Evolutionary conservation across 441 rosid genomes (phyloP).

Genomic region (Pelargonium cotyledonis): DNA sequence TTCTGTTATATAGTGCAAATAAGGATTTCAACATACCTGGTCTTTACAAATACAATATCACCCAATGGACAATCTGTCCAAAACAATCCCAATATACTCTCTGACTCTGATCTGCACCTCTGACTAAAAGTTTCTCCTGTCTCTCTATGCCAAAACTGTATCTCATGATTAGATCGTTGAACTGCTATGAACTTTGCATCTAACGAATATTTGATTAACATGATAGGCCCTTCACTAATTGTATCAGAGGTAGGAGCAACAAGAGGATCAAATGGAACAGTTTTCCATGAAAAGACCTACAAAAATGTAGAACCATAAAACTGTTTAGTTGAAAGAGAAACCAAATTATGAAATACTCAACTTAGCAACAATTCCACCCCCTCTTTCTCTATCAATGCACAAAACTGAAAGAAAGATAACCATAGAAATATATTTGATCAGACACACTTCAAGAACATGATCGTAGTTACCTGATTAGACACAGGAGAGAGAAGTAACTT

Average conservation of each 20-base stretch:
- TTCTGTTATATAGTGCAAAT: slow-evolving; percentile 9
- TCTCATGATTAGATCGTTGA: slow-evolving; percentile 65
- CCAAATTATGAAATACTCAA: background rate
- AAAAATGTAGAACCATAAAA: too few species aligned
- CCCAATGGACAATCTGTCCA: slow-evolving; percentile 92
- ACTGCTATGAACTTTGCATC: slow-evolving; percentile 74
- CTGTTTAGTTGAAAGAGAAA: background rate
- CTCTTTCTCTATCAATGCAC: background rate
- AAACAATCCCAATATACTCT: slow-evolving; percentile 82
- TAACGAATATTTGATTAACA: slow-evolving; percentile 69
- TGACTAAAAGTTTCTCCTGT: slow-evolving; percentile 56
- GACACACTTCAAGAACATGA: slow-evolving; percentile 4
- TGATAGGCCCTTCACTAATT: slow-evolving; percentile 71
- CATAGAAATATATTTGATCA: slow-evolving; percentile 14
- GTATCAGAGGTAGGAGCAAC: slow-evolving; percentile 62
- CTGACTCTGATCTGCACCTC: slow-evolving; percentile 66
- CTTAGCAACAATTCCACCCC: too few species aligned
- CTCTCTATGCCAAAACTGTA: slow-evolving; percentile 72
- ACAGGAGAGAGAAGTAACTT: slow-evolving; percentile 58
- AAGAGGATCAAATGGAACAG: slow-evolving; percentile 53
- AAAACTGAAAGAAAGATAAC: slow-evolving; percentile 14
- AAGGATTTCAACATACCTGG: slow-evolving; percentile 48
- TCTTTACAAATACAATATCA: slow-evolving; percentile 80
- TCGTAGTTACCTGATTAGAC: slow-evolving; percentile 48
- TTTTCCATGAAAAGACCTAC: slow-evolving; percentile 83